Evolutionary conservation across 2,329 filamentous ascomycete species (phyloP).

Genomic region (Thermoascus crustaceus): DNA sequence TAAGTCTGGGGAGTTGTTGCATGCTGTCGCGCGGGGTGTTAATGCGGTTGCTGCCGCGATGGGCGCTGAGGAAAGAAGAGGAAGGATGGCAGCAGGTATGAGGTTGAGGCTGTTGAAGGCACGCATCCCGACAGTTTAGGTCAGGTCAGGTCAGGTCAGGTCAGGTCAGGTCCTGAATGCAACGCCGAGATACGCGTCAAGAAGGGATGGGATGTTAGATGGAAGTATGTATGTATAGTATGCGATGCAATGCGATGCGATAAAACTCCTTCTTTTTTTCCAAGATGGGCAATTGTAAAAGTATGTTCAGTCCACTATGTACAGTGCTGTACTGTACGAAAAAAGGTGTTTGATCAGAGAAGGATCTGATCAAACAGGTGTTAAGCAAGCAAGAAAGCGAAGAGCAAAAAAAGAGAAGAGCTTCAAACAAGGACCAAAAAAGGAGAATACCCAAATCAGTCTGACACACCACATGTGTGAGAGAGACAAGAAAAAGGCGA

Average conservation of each 20-base stretch:
- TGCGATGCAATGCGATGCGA: no score
- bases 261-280: no score
- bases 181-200: no score
- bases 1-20: conserved; percentile 73
- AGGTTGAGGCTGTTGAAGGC: conserved; percentile 13
- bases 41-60: conserved; percentile 19
- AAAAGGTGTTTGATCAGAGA: neutral
- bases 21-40: conserved; percentile 42
- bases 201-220: no score
- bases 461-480: neutral
- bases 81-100: conserved; percentile 21
- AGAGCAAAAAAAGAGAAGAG: neutral
- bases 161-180: no score
- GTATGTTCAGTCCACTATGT: no score
- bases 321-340: no score
- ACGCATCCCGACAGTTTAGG: no score
- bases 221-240: no score
- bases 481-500: neutral
- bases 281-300: no score
- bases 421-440: neutral
- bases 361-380: neutral
- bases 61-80: conserved; percentile 22
- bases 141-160: no score
- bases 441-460: neutral
- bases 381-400: no score